A percentile compares a stretch with the other conserved stretches of the same genome.
Evolutionary conservation across 2,329 filamentous ascomycete species (phyloP).

Genomic region (Raffaelea arxii): DNA sequence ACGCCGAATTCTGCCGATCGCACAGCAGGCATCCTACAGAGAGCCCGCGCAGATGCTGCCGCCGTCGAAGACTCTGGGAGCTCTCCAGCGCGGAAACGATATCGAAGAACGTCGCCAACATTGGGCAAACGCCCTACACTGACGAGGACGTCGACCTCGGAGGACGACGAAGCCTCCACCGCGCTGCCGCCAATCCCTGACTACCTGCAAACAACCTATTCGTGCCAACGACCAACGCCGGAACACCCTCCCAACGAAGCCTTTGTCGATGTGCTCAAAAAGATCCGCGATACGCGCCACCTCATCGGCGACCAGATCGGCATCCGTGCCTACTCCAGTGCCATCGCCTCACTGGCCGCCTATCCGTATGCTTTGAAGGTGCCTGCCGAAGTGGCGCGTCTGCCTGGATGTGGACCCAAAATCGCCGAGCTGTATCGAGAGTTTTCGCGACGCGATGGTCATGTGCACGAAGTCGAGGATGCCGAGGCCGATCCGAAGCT

Average conservation of each 20-base stretch:
- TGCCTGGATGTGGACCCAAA: constrained; percentile 77
- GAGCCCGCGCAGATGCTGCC: constrained; percentile 17
- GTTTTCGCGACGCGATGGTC: constrained; percentile 49
- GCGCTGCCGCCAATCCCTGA: constrained; percentile 56
- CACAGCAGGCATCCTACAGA: constrained; percentile 20
- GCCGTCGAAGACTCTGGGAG: neutral
- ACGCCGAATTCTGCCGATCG: too few species aligned
- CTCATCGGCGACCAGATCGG: constrained; percentile 70
- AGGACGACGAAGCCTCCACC: constrained; percentile 54
- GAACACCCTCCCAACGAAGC: constrained; percentile 58
- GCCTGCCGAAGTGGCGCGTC: constrained; percentile 34
- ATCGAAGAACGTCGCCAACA: neutral
- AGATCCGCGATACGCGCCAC: constrained; percentile 61
- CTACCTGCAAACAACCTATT: constrained; percentile 57
- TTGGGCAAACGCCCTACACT: constrained; percentile 26
- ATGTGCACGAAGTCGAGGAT: constrained; percentile 52
- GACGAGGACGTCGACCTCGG: constrained; percentile 63
- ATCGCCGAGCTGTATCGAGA: constrained; percentile 70
- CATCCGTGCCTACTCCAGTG: constrained; percentile 76
- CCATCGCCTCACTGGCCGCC: constrained; percentile 73
- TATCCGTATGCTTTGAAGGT: constrained; percentile 51
- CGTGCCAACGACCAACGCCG: constrained; percentile 72
- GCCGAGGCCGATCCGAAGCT: constrained; percentile 56
- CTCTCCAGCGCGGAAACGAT: neutral
- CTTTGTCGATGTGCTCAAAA: constrained; percentile 66